Base-by-base conservation (phyloP, 2,329 filamentous ascomycete species). In the Xylariomycetidae sp. region DNA sequence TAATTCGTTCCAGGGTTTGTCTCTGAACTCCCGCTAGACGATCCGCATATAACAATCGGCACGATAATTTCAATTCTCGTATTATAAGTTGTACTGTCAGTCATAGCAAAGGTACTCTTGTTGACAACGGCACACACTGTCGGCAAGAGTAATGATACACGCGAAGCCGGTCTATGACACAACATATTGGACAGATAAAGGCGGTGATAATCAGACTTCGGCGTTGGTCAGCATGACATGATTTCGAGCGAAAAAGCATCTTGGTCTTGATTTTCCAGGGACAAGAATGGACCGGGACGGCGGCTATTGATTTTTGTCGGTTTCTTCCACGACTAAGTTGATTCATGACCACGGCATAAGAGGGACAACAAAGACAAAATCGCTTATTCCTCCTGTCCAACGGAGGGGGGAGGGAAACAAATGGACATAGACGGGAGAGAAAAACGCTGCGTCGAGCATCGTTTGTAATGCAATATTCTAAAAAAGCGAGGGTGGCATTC, bases 1-100 rank as follows among this genome's bases (percentile, higher is more conserved):
- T 16, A 64, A 66, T 33, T 61, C 70, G 5, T 86, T 87, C 55
- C 82, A 88, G 55, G 76, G 82, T 8, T 63, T 88, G 13, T 88
- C 84, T 3, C 70, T 88, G 42, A 84, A 84, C 51, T 74, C 76
- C 44, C 72, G 72, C 40, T 77, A 34, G 49, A 33, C 22, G 15
- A n/a, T 29, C 13, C n/a, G 16, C 13, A 12, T 16, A 20, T 5
- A 7, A 18, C 28, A 38, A 23, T 29, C 17, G 26, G 26, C 36
- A 35, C 17, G 38, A 39, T 32, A 38, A 34, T 33, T 51, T 51
- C 37, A 19, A 38, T 54, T 57, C 49, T 54, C 50, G 50, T 56
- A 53, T 30, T 46, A 54, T 54, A 51, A n/a, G n/a, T n/a, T n/a
- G n/a, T n/a, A n/a, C n/a, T n/a, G n/a, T n/a, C n/a, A n/a, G n/a